Evolutionary conservation across 192 early-diverging fungal species (phyloP).

Genomic region (Coemansia sp.): DNA sequence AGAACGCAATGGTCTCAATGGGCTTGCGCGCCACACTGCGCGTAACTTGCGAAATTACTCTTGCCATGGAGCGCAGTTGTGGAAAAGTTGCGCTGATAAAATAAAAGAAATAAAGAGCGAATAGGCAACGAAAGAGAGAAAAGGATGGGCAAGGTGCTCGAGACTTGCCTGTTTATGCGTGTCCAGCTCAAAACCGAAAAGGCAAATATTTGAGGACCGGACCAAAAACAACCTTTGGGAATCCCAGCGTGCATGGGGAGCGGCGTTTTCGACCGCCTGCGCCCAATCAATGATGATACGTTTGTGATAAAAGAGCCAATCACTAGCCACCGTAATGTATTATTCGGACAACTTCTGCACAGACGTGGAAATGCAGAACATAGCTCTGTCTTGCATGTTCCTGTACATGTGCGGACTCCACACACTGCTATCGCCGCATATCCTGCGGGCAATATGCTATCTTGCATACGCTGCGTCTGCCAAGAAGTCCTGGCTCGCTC

Average conservation of each 20-base stretch:
- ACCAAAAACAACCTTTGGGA: neutral
- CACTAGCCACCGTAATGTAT: neutral
- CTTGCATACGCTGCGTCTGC: too few relatives aligned
- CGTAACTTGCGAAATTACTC: constrained; percentile 51
- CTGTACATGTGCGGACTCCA: neutral
- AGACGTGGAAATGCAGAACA: neutral
- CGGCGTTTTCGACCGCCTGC: neutral
- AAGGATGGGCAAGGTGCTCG: neutral
- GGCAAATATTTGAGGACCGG: neutral
- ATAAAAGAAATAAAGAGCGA: constrained; percentile 3
- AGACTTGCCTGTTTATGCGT: neutral
- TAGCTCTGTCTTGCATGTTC: neutral
- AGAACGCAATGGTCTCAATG: constrained; percentile 75
- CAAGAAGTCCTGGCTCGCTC: too few relatives aligned
- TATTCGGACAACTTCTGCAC: neutral
- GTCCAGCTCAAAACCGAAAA: neutral
- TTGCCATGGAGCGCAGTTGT: constrained; percentile 13
- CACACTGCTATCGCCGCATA: too few relatives aligned
- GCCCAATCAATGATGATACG: neutral
- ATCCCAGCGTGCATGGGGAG: neutral
- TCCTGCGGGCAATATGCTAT: too few relatives aligned
- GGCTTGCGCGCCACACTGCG: constrained; percentile 66
- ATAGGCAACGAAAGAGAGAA: neutral
- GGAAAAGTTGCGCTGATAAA: neutral
- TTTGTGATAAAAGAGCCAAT: neutral